Percentiles rank a stretch among this genome's conserved stretches.
phyloP scores from a whole-genome alignment of 2,329 filamentous ascomycete genomes.

The Arthroderma sp. region DNA sequence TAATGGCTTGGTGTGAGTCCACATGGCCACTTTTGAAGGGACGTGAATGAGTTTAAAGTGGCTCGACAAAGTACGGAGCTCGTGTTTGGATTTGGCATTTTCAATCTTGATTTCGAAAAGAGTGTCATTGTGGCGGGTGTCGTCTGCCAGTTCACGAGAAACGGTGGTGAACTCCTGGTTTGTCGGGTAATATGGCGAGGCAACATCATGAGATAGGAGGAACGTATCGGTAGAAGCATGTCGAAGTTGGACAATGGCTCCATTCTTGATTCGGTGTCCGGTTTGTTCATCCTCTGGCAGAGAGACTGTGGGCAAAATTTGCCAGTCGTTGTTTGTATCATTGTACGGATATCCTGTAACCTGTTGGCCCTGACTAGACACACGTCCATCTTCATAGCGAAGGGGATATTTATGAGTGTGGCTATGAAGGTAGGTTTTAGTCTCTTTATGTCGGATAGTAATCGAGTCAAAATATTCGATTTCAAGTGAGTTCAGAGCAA shows the following conservation, averaged over 20 bases:
- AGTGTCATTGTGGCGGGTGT: conserved; percentile 69
- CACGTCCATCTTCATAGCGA: conserved; percentile 90
- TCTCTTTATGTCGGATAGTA: conserved; percentile 89
- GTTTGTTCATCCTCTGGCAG: conserved; percentile 41
- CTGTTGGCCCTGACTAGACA: conserved; percentile 95
- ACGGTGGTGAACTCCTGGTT: conserved; percentile 98
- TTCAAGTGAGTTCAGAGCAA: conserved; percentile 72
- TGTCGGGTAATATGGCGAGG: conserved; percentile 87
- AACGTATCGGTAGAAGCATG: conserved; percentile 76
- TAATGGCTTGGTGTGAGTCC: conserved; percentile 90
- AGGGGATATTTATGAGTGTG: conserved; percentile 81
- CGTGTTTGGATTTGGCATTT: conserved; percentile 62
- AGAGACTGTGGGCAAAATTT: conserved; percentile 59
- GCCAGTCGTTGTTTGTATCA: conserved; percentile 98
- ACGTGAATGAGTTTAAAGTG: conserved; percentile 95
- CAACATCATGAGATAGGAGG: conserved; percentile 89
- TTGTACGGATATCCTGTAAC: conserved; percentile 97
- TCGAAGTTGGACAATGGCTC: conserved; percentile 72
- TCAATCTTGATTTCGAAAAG: conserved; percentile 89
- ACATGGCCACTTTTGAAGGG: conserved; percentile 95
- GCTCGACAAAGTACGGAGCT: conserved; percentile 80
- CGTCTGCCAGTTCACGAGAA: conserved; percentile 55
- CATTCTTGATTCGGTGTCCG: conserved; percentile 60
- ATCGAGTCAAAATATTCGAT: conserved; percentile 87
- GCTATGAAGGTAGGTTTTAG: conserved; percentile 89